These are phyloP conservation scores for Styphnolobium japonicum DNA, from an alignment of 306 rosid species.

Conservation along the genomic window DNA sequence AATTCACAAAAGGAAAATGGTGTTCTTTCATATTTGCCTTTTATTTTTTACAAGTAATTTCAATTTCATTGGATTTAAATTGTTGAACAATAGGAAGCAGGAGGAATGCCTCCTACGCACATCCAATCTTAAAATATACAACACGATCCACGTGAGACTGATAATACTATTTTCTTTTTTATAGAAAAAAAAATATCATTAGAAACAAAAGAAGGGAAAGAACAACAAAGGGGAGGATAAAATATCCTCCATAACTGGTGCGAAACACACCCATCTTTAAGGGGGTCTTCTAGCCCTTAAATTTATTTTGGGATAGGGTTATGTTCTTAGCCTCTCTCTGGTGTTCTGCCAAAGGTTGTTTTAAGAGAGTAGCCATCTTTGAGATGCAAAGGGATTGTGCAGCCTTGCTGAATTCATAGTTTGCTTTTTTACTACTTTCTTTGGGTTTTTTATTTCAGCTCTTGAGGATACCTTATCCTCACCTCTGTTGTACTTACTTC, in stretches of 20 bases:
- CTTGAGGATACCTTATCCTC: neutral
- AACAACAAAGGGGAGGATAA: neutral
- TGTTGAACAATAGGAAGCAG: neutral
- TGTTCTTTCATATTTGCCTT: neutral
- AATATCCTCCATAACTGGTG: neutral
- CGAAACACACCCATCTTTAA: neutral
- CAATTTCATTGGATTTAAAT: neutral
- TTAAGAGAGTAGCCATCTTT: neutral
- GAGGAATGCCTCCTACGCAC: neutral
- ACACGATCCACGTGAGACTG: neutral
- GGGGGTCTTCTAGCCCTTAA: neutral
- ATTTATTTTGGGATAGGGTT: neutral
- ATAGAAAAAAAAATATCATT: no score
- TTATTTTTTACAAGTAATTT: neutral
- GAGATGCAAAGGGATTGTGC: neutral
- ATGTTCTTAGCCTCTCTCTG: neutral
- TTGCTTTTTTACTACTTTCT: neutral
- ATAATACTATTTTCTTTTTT: neutral
- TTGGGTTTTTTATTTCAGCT: no score
- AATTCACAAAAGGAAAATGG: neutral
- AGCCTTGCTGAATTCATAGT: neutral
- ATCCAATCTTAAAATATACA: neutral
- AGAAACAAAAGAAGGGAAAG: neutral
- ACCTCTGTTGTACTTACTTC: neutral
- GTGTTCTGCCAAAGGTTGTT: neutral